phyloP scores from a whole-genome alignment of 106 monocot species.

The Narthecium ossifragum region DNA sequence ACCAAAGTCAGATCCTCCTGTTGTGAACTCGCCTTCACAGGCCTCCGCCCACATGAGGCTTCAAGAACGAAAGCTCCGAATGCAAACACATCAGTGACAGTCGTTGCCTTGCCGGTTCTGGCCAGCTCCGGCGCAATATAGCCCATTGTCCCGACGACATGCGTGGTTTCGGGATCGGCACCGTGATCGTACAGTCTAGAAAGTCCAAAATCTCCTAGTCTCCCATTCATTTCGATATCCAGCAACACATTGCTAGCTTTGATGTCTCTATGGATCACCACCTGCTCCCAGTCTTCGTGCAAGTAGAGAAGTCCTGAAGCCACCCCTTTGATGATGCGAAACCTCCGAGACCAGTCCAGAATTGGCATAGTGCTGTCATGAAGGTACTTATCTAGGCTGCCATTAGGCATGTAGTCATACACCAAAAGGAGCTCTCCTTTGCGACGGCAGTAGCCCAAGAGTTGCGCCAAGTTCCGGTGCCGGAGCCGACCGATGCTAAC shows the following conservation, averaged over 20 bases:
- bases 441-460: not conserved
- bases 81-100: conserved; percentile 7
- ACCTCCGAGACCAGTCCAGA: not conserved
- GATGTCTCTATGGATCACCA: conserved; percentile 9
- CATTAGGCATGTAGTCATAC: not conserved
- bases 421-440: not conserved
- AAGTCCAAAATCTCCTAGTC: conserved; percentile 18
- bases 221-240: conserved; percentile 13
- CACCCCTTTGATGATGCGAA: not conserved
- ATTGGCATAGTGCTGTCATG: not conserved
- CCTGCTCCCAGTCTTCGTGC: not conserved
- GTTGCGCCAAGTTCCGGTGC: not conserved
- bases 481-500: not conserved
- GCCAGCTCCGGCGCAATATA: conserved; percentile 10
- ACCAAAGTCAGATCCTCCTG: not conserved
- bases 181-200: not conserved
- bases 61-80: conserved; percentile 14
- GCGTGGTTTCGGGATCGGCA: not conserved
- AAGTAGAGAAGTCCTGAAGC: not conserved
- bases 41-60: conserved; percentile 13
- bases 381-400: not conserved
- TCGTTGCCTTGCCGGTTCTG: conserved; percentile 6
- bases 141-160: conserved; percentile 4
- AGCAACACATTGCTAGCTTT: conserved; percentile 17
- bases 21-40: not conserved